Conservation (phyloP, 805 yeast genomes). For the Saccharomycopsis guyanensis region DNA sequence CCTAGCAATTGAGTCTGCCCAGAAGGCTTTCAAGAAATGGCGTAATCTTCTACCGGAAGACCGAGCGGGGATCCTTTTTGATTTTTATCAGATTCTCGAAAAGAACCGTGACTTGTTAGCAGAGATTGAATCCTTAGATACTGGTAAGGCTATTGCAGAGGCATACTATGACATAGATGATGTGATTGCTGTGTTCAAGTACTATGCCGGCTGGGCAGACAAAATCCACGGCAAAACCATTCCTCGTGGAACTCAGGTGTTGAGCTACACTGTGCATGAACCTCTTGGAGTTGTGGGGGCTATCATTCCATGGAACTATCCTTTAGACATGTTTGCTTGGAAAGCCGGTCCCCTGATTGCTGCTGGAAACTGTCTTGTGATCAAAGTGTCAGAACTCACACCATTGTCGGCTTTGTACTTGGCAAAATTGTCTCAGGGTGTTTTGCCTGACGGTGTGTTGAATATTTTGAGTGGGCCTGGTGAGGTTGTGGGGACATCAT, state of each 20-base stretch:
- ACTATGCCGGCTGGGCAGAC: conserved; percentile 73
- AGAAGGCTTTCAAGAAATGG: conserved; percentile 44
- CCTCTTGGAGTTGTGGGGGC: conserved; percentile 48
- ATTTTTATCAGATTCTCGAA: conserved; percentile 43
- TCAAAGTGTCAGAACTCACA: conserved; percentile 44
- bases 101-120: conserved; percentile 44
- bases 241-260: conserved; percentile 49
- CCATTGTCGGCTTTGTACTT: conserved; percentile 40
- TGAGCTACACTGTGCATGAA: conserved; percentile 46
- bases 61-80: conserved; percentile 39
- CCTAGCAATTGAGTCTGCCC: conserved; percentile 45
- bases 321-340: conserved; percentile 44
- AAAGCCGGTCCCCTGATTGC: conserved; percentile 41
- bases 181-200: conserved; percentile 47
- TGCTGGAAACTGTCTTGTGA: conserved; percentile 40
- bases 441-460: conserved; percentile 45
- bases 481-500: conserved; percentile 37
- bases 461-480: conserved; percentile 41
- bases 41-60: conserved; percentile 36
- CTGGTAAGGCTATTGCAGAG: conserved; percentile 51
- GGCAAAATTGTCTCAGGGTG: conserved; percentile 36
- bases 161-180: conserved; percentile 54
- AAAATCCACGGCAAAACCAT: conserved; percentile 57
- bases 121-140: conserved; percentile 50
- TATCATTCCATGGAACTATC: conserved; percentile 47